Evolutionary conservation across 371 early-diverging fungal species (phyloP), one percentile per base, ranked within the genome.

Genomic region (Mucor racemosus): DNA sequence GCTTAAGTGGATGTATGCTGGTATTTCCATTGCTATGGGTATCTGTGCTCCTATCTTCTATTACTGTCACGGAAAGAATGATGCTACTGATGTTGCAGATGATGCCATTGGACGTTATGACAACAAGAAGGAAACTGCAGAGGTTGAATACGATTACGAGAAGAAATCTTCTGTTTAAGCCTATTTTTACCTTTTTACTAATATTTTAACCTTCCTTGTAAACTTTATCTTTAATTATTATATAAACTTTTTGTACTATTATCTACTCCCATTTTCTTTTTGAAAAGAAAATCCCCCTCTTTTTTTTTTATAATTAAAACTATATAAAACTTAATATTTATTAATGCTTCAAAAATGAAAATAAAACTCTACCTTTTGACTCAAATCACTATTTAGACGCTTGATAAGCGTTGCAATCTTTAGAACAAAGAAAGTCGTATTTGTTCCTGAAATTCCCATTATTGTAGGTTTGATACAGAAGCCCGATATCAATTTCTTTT

Each of bases 1-100:
- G 72, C 80, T 92, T 31, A 79, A 83, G 11, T 88, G 86, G 71
- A 76, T 91, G 75, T 91, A 89, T 69, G 85, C 84, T n/a, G 85
- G 82, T 68, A 74, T 83, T 65, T 35, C 77, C 19, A 58, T 55
- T 31, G 77, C 79, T 14, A 64, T 62, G 13, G 64, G 60, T 8
- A 35, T 68, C 26, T 71, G 72, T 66, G 62, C 72, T 42, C 65
- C 72, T 17, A 48, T 73, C 11, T 65, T 77, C 40, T 77, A 72
- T 33, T 31, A 68, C 39, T 69, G 65, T 44, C 78, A 77, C 34
- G 66, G 59, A 38, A 77, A 77, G 65, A 67, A 72, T 26, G 75
- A 77, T 68, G 41, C 56, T 3, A 60, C 26, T 36, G 78, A 77
- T 72, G 69, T 70, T 31, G 62, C 39, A 26, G 71, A 77, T 21